phyloP scores from a whole-genome alignment of 805 yeast genomes.

The Candida insectorum region DNA sequence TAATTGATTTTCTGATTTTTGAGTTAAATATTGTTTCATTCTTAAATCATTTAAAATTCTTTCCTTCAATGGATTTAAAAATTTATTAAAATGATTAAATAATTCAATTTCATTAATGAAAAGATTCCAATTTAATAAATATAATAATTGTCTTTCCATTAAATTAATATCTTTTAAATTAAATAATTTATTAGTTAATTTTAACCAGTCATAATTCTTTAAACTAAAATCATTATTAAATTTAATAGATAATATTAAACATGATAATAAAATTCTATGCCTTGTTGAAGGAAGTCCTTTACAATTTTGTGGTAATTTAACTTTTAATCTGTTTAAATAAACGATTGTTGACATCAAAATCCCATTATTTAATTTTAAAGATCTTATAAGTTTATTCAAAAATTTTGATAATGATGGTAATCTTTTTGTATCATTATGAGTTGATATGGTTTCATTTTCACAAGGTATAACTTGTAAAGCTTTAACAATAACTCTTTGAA shows the following conservation, averaged over 20 bases:
- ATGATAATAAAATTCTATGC: slow-evolving; percentile 73
- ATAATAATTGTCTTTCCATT: slow-evolving; percentile 76
- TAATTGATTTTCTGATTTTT: slow-evolving; percentile 4
- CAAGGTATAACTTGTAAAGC: slow-evolving; percentile 69
- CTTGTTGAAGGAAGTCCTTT: slow-evolving; percentile 77
- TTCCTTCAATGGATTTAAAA: slow-evolving; percentile 51
- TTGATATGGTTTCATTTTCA: slow-evolving; percentile 11
- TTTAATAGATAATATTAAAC: slow-evolving; percentile 69
- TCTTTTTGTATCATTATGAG: slow-evolving; percentile 32
- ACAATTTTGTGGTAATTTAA: slow-evolving; percentile 65
- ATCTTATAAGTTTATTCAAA: slow-evolving; percentile 65
- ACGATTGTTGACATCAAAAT: slow-evolving; percentile 71
- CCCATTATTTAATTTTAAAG: slow-evolving; percentile 78
- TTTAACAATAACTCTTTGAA: slow-evolving; percentile 61
- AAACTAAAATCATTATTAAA: slow-evolving; percentile 78
- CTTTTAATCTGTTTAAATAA: slow-evolving; percentile 58
- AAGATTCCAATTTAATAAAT: slow-evolving; percentile 69
- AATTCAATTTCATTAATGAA: slow-evolving; percentile 45
- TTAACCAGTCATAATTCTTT: slow-evolving; percentile 76
- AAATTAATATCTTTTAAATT: slow-evolving; percentile 65
- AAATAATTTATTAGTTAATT: slow-evolving; percentile 72
- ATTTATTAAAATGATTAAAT: slow-evolving; percentile 35
- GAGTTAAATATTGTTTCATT: slow-evolving; percentile 21
- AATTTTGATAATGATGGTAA: slow-evolving; percentile 74
- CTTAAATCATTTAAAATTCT: slow-evolving; percentile 31